Evolutionary conservation across 139 green algal genomes (phyloP).

Genomic region (Ostreobium quekettii): DNA sequence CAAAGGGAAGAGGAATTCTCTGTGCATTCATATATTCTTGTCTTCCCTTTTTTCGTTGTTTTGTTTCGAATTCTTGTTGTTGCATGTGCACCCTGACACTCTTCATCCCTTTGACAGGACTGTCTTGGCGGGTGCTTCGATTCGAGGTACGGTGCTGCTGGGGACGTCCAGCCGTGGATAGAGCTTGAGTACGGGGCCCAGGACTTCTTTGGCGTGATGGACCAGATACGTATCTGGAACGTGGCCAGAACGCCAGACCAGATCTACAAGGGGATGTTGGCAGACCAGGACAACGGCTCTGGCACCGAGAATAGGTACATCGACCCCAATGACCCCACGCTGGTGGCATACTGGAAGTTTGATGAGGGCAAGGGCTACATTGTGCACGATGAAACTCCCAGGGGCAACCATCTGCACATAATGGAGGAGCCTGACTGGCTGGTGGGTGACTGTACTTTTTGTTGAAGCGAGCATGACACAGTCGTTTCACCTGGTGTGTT

Average conservation of each 20-base stretch:
- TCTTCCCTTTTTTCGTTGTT: too few relatives aligned
- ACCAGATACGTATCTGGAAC: conserved; percentile 77
- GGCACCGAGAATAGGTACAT: neutral
- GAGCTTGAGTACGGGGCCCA: conserved; percentile 29
- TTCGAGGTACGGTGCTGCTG: conserved; percentile 42
- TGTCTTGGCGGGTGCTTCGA: conserved; percentile 83
- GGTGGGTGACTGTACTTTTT: conserved; percentile 27
- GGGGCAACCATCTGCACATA: conserved; percentile 61
- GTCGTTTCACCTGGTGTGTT: too few relatives aligned
- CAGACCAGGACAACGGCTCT: conserved; percentile 28
- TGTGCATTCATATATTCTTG: too few relatives aligned
- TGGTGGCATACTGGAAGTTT: conserved; percentile 80
- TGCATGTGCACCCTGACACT: too few relatives aligned
- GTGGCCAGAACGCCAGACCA: conserved; percentile 56
- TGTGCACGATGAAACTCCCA: conserved; percentile 56
- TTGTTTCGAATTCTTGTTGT: too few relatives aligned
- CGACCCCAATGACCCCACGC: conserved; percentile 28
- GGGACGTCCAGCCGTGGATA: conserved; percentile 29
- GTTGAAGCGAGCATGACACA: too few relatives aligned
- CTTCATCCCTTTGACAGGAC: conserved; percentile 45
- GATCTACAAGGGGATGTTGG: conserved; percentile 50
- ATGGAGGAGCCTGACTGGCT: conserved; percentile 47
- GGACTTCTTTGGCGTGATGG: conserved; percentile 66
- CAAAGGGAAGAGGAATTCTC: too few relatives aligned
- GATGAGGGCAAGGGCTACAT: conserved; percentile 52